Percentiles rank a stretch among this genome's conserved stretches.
Conservation (phyloP, 2,329 filamentous ascomycete species). For the Dactylellina sp. region DNA sequence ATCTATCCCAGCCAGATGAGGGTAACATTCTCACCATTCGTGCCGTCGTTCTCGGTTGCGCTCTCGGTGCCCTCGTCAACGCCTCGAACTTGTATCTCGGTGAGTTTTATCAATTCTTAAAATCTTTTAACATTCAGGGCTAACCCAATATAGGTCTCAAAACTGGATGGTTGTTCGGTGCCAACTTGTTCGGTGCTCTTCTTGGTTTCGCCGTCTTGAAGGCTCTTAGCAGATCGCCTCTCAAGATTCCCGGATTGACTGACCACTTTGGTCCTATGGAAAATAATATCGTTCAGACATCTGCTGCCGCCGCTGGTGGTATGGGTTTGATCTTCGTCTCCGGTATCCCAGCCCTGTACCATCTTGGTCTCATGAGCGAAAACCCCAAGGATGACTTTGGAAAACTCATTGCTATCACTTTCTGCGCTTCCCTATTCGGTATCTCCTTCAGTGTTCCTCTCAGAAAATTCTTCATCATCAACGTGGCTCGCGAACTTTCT, state of each 20-base stretch:
- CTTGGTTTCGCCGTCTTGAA: slow-evolving; percentile 72
- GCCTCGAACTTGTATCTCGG: slow-evolving; percentile 74
- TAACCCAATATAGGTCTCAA: slow-evolving; percentile 65
- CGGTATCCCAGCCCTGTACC: slow-evolving; percentile 72
- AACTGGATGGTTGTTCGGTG: slow-evolving; percentile 68
- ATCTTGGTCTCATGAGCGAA: slow-evolving; percentile 67
- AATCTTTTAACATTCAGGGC: background rate
- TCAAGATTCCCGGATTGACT: slow-evolving; percentile 68
- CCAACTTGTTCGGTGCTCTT: slow-evolving; percentile 69
- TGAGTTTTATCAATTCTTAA: slow-evolving; percentile 57
- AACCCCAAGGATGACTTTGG: slow-evolving; percentile 70
- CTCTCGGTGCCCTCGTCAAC: slow-evolving; percentile 72
- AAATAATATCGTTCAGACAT: slow-evolving; percentile 73
- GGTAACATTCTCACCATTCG: slow-evolving; percentile 69
- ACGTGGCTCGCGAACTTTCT: slow-evolving; percentile 72
- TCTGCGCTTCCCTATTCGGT: slow-evolving; percentile 74
- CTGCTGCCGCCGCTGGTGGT: slow-evolving; percentile 72
- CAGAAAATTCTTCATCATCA: slow-evolving; percentile 77
- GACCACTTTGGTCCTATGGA: slow-evolving; percentile 72
- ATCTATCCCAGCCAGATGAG: slow-evolving; percentile 65
- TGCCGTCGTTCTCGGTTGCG: slow-evolving; percentile 69
- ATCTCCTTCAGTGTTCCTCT: slow-evolving; percentile 63
- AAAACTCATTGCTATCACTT: slow-evolving; percentile 71
- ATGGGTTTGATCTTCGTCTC: slow-evolving; percentile 71
- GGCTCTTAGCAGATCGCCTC: slow-evolving; percentile 65